These are phyloP conservation scores for Diaporthe vaccinii DNA, from an alignment of 2,329 filamentous ascomycete genomes.

Conservation along the genomic window DNA sequence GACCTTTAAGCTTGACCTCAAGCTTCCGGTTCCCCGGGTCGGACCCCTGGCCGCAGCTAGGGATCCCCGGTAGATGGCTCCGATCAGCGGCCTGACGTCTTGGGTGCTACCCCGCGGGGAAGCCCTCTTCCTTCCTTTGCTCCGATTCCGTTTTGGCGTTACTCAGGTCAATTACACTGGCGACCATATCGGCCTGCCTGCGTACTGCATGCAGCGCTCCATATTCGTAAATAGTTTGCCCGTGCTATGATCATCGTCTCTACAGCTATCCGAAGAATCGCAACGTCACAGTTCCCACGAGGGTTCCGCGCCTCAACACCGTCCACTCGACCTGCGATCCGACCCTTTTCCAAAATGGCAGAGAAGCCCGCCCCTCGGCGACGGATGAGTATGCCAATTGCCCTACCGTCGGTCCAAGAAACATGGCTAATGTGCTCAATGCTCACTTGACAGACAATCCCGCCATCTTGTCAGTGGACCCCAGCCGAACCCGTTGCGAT, in stretches of 20 bases:
- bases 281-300: not conserved
- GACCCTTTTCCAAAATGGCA: constrained; percentile 35
- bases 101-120: constrained; percentile 31
- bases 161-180: not conserved
- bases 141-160: not conserved
- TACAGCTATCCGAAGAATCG: not conserved
- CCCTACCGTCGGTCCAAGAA: rapidly evolving
- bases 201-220: not conserved
- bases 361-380: constrained; percentile 27
- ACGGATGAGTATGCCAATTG: constrained; percentile 37
- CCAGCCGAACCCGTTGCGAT: not conserved
- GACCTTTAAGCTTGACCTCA: not conserved
- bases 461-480: constrained; percentile 61
- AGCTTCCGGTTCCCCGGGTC: not conserved
- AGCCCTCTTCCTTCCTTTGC: not conserved
- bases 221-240: too few relatives aligned
- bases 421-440: constrained; percentile 42
- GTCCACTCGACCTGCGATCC: not conserved
- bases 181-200: too few relatives aligned
- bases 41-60: constrained; percentile 12
- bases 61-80: constrained; percentile 24
- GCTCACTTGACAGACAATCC: constrained; percentile 56
- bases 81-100: constrained; percentile 34
- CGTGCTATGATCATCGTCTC: constrained; percentile 10
- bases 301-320: not conserved